Percentiles rank a stretch among this genome's conserved stretches.
phyloP scores from a whole-genome alignment of 2,329 filamentous ascomycete species.

The Conoideocrella luteorostrata region DNA sequence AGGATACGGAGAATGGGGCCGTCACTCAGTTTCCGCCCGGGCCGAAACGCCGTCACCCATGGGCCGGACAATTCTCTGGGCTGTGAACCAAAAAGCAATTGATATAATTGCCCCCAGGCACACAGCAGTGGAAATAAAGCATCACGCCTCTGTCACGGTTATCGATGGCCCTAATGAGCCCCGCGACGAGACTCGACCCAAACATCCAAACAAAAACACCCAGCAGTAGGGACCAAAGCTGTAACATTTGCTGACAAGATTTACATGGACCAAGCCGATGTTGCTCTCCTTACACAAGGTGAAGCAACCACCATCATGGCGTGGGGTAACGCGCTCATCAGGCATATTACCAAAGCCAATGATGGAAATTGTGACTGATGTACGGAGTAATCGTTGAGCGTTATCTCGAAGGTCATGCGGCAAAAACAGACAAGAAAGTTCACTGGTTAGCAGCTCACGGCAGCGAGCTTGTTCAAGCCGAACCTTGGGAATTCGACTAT shows the following conservation, averaged over 20 bases:
- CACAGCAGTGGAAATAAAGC: constrained; percentile 59
- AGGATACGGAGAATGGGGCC: constrained; percentile 72
- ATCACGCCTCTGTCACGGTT: too few relatives aligned
- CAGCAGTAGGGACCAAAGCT: background rate
- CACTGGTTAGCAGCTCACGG: constrained; percentile 4
- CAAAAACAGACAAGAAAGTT: constrained; percentile 4
- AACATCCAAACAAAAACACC: constrained; percentile 1
- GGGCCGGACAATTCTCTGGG: constrained; percentile 66
- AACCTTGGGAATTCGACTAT: constrained; percentile 4
- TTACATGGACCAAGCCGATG: constrained; percentile 3
- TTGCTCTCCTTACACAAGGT: background rate
- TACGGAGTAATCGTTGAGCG: constrained; percentile 1
- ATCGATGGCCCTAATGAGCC: background rate
- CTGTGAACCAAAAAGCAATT: constrained; percentile 66
- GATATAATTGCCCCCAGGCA: constrained; percentile 65
- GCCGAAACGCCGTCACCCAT: constrained; percentile 71
- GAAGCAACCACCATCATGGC: background rate
- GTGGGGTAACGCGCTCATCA: constrained; percentile 1
- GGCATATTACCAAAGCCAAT: background rate
- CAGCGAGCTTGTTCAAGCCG: background rate
- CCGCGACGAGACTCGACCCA: background rate
- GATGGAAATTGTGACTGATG: background rate
- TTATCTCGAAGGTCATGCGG: background rate
- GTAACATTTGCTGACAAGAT: constrained; percentile 1
- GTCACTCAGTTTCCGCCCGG: constrained; percentile 83